Evolutionary conservation across 169 alveolate genomes (phyloP), one percentile per base, ranked within the genome.

Genomic region (Plasmodium ovale): DNA sequence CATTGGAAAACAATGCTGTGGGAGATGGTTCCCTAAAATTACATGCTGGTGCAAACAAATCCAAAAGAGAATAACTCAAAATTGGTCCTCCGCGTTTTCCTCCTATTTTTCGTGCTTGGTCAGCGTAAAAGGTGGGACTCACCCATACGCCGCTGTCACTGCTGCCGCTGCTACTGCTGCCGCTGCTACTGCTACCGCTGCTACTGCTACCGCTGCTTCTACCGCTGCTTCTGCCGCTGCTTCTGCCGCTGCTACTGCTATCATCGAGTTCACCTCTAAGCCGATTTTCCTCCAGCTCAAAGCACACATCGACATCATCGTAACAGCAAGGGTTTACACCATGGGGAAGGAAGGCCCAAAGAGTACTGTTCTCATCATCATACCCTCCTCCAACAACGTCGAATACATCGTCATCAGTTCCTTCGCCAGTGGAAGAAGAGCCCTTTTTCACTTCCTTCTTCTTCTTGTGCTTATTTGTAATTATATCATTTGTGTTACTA

Each of bases 261-360:
- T n/a, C n/a, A n/a, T n/a, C n/a, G n/a, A n/a, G n/a, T n/a, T n/a
- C n/a, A n/a, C n/a, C n/a, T n/a, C n/a, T n/a, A n/a, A n/a, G n/a
- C n/a, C n/a, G n/a, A n/a, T n/a, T n/a, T n/a, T n/a, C n/a, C 12
- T 49, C 53, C 31, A 51, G 1, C 5, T 65, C 54, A 29, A 82
- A 82, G 2, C 51, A 51, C 27, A 31, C 16, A 64, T 82, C 49
- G 3, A 65, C 35, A 0, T 82, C 4, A 1, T 67, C 44, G 25
- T 51, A 35, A 37, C 90, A 82, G 29, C 90, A 82, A 16, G 62
- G 79, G 44, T 82, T 82, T 58, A 82, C 82, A 3, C 84, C 90
- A 64, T 82, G 90, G 2, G 90, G 90, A 33, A 82, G 44, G 42
- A 82, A 82, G 2, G 90, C 90, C 90, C 90, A 82, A 16, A 82